A percentile compares a stretch with the other conserved stretches of the same genome.
Conservation (phyloP, 75 land plant genomes). For the Gnetum montanum region DNA sequence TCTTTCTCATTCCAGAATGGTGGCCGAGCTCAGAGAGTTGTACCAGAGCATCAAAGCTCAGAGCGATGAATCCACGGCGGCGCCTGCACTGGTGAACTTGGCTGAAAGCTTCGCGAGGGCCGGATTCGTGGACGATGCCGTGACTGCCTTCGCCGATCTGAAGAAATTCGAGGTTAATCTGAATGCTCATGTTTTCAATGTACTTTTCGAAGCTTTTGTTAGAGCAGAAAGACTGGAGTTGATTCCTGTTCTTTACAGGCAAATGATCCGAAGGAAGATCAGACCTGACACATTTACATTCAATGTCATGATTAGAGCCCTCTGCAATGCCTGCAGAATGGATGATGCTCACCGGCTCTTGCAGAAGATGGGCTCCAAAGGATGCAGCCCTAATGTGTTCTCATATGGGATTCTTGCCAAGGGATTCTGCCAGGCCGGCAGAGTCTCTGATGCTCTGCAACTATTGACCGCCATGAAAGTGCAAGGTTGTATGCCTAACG, state of each 20-base stretch:
- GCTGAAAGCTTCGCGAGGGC: background rate
- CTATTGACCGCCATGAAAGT: conserved; percentile 33
- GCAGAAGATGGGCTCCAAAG: conserved; percentile 55
- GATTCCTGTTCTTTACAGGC: conserved; percentile 13
- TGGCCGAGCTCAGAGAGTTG: background rate
- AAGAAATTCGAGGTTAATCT: background rate
- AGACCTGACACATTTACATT: conserved; percentile 39
- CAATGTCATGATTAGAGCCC: conserved; percentile 38
- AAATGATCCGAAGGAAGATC: conserved; percentile 36
- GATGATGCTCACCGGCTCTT: conserved; percentile 38
- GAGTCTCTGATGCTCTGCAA: conserved; percentile 24
- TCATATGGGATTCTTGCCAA: conserved; percentile 45
- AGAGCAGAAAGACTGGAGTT: conserved; percentile 1
- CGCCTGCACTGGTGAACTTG: background rate
- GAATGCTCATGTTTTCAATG: conserved; percentile 1
- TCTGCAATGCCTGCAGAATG: conserved; percentile 38
- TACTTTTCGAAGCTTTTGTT: conserved; percentile 4
- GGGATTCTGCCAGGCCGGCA: conserved; percentile 48
- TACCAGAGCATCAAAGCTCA: background rate
- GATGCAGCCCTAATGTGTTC: conserved; percentile 47
- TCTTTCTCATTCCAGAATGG: conserved; percentile 2
- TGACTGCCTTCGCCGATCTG: background rate
- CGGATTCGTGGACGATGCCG: conserved; percentile 3
- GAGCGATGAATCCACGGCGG: background rate
- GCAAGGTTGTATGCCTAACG: conserved; percentile 29